phyloP scores from a whole-genome alignment of 352 stramenopile genomes.

The Phytophthora aleatoria region DNA sequence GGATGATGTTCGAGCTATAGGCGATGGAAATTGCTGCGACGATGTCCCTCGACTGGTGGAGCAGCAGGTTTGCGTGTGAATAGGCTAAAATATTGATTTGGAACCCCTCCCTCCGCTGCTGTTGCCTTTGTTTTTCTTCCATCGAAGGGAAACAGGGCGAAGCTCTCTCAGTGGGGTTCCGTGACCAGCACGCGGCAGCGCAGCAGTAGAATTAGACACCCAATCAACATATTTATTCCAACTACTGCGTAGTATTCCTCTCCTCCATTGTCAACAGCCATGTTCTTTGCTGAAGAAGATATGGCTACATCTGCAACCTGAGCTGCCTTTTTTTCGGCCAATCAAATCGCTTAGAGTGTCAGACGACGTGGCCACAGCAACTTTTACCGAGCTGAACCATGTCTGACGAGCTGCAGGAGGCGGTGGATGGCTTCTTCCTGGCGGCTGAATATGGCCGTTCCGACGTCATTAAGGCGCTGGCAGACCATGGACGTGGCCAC shows the following conservation, averaged over 20 bases:
- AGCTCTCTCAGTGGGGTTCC: constrained; percentile 39
- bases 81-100: constrained; percentile 46
- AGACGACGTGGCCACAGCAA: constrained; percentile 16
- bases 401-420: constrained; percentile 63
- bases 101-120: constrained; percentile 16
- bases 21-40: constrained; percentile 23
- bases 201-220: constrained; percentile 15
- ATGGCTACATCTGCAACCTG: no score
- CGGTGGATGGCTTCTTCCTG: constrained; percentile 81
- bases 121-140: constrained; percentile 44
- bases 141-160: constrained; percentile 45
- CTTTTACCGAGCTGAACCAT: constrained; percentile 11
- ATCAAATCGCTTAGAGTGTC: constrained; percentile 33
- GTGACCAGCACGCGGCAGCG: neutral
- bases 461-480: constrained; percentile 86
- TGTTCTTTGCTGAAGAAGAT: no score
- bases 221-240: constrained; percentile 33
- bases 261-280: no score
- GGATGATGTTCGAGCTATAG: neutral
- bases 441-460: constrained; percentile 81
- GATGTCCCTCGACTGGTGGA: constrained; percentile 11
- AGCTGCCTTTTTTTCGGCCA: constrained; percentile 20
- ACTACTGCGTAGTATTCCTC: neutral
- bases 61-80: constrained; percentile 38
- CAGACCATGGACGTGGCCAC: constrained; percentile 59